Evolutionary conservation across 2,329 filamentous ascomycete genomes (phyloP), one percentile per base, ranked within the genome.

Genomic region (Cadophora gregata): DNA sequence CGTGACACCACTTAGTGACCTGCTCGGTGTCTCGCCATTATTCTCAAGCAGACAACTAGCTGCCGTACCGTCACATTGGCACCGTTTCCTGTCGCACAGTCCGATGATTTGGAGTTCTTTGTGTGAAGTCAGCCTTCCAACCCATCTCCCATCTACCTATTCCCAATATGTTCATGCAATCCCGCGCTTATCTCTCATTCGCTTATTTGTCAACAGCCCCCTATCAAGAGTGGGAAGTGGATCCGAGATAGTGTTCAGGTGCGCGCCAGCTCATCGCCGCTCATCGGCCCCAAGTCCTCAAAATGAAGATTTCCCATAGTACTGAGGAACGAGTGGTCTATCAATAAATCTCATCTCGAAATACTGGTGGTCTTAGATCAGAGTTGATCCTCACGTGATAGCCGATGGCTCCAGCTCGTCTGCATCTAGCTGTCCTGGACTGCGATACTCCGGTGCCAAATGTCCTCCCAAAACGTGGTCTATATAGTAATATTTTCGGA

Each of bases 381-480:
- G 47, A 50, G 4, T 19, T 36, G 29, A 10, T 8, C 4, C 27
- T n/a, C 42, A 64, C 62, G 62, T 59, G 55, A 63, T 56, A 24
- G n/a, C 4, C 10, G 9, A 69, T 69, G 67, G 58, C 66, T 31
- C n/a, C 64, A n/a, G 58, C 31, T 42, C 64, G 29, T 12, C 62
- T 72, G 6, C 65, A 62, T n/a, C 66, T 71, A 38, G 69, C 67
- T 24, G 58, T 69, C 29, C 59, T 72, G 31, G 65, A 72, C 29
- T 67, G 67, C 51, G 70, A 72, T 67, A 71, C 58, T 6, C 70
- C 70, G 7, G 70, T 72, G 24, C 70, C 69, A 24, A 68, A 67
- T 36, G 64, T 72, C 4, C 55, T 66, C 33, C 45, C 65, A 1
- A 59, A 63, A 47, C 53, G 60, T 48, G 67, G 67, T 1, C 59